Evolutionary conservation across 371 early-diverging fungal species (phyloP), one percentile per base, ranked within the genome.

Genomic region (Entomophthora muscae): DNA sequence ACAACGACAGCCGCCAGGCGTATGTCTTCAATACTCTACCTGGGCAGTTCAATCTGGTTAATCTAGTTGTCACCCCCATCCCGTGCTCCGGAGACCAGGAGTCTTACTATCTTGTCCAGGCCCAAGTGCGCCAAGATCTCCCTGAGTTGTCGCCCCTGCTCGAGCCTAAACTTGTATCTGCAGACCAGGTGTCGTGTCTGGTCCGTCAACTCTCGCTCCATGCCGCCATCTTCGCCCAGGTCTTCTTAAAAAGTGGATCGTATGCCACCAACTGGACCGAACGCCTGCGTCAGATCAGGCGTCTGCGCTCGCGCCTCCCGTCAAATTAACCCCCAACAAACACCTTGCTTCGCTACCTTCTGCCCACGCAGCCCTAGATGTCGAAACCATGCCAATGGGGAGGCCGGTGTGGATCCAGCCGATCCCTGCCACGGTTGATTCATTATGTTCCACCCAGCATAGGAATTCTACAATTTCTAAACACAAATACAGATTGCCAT

Each of bases 11-110:
- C 23, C 93, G 90, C 1, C 62, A 66, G 1, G 80, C 81, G 5
- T 95, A 89, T 70, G 79, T 79, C 30, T 91, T 93, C 72, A 84
- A 91, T 63, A 95, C 94, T 0, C 73, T 95, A 23, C 87, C 91
- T 0, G 86, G 90, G 3, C 92, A 97, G 71, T 95, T 95, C 75
- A 95, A 95, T 70, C 91, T 85, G 69, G 84, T 94, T 65, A 89
- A 92, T 63, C 84, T 97, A 65, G 81, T 97, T 3, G 83, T 97
- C 27, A 83, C 89, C 28, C 76, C 81, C n/a, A 17, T 42, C 42
- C 42, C 42, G 17, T 42, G 10, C 17, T 10, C 5, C 26, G 31
- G 51, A 1, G 53, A 29, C 29, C 13, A 79, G 64, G 77, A 75
- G 56, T 73, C 78, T 0, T 82, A 79, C 67, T 83, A 80, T 68